Evolutionary conservation across 75 land plant species (phyloP).

Genomic region (Picea glauca): DNA sequence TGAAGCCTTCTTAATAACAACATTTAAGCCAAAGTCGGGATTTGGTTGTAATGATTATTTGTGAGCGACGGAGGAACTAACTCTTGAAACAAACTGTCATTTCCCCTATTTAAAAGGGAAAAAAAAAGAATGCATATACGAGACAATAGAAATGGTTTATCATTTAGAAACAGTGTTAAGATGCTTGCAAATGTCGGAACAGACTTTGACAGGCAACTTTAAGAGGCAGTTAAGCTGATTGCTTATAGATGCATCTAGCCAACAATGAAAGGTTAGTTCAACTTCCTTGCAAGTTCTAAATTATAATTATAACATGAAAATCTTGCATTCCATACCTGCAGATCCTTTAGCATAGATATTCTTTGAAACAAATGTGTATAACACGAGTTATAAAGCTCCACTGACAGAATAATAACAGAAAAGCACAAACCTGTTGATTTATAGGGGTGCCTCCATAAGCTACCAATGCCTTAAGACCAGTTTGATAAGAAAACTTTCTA

Average conservation of each 20-base stretch:
- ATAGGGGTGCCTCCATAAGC: slow-evolving; percentile 86
- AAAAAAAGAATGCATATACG: no score
- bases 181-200: no score
- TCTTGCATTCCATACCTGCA: neutral
- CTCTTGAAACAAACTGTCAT: no score
- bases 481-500: slow-evolving; percentile 75
- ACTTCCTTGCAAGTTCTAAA: neutral
- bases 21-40: no score
- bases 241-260: neutral
- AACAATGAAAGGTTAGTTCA: neutral
- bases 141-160: no score
- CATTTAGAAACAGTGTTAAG: no score
- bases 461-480: slow-evolving; percentile 73
- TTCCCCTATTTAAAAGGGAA: no score
- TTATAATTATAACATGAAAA: neutral
- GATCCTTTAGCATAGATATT: neutral
- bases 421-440: slow-evolving; percentile 49
- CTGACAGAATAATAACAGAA: neutral
- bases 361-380: neutral
- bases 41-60: no score
- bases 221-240: no score
- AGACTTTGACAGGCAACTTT: no score
- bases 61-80: no score
- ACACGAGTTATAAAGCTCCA: neutral
- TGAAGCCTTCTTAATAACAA: no score